Conservation (phyloP, 2,329 filamentous ascomycete genomes). For the Calonectria henricotiae region DNA sequence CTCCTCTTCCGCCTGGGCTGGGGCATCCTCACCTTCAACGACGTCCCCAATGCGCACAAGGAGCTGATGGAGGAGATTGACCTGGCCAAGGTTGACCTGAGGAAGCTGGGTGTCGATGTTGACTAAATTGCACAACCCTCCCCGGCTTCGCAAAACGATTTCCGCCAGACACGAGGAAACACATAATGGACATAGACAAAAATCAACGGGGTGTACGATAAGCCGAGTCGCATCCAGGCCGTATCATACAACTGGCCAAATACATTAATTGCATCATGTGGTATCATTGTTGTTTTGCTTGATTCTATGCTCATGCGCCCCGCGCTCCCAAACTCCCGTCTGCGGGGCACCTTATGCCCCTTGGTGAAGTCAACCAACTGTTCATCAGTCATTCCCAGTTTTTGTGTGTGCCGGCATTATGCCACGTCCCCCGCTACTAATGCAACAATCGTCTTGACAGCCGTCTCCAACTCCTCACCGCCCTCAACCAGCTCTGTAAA, state of each 20-base stretch:
- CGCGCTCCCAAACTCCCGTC: constrained; percentile 18
- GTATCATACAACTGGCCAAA: constrained; percentile 31
- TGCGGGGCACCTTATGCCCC: constrained; percentile 12
- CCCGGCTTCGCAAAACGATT: not conserved
- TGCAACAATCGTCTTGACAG: constrained; percentile 74
- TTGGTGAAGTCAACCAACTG: constrained; percentile 7
- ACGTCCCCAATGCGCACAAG: constrained; percentile 90
- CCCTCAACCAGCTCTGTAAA: constrained; percentile 74
- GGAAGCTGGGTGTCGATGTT: constrained; percentile 82
- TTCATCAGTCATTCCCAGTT: constrained; percentile 20
- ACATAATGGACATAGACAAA: constrained; percentile 48
- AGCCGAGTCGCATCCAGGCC: constrained; percentile 29
- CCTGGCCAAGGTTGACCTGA: constrained; percentile 81
- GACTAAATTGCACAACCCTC: constrained; percentile 67
- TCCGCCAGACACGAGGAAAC: constrained; percentile 29
- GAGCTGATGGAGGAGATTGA: constrained; percentile 92
- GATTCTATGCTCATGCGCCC: constrained; percentile 27
- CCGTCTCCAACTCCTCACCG: constrained; percentile 70
- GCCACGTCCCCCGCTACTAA: constrained; percentile 67
- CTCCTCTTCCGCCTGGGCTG: constrained; percentile 93
- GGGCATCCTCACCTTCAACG: constrained; percentile 97
- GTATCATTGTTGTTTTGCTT: constrained; percentile 36
- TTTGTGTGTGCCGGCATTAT: constrained; percentile 29
- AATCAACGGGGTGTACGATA: constrained; percentile 35
- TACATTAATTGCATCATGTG: constrained; percentile 43